Evolutionary conservation across 257 asterid genomes (phyloP), one percentile per base, ranked within the genome.

Genomic region (Solanum etuberosum): DNA sequence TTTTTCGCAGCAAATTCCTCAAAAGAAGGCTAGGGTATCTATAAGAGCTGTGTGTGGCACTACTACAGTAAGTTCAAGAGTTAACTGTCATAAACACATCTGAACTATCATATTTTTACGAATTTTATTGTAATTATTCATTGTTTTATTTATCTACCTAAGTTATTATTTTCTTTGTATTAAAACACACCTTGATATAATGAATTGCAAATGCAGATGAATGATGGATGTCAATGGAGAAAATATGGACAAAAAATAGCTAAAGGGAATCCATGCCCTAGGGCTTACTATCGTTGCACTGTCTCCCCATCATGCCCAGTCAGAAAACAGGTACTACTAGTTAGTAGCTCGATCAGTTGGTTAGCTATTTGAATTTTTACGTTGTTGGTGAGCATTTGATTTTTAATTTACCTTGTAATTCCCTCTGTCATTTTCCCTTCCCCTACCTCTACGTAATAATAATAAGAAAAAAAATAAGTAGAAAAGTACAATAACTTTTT

Each of bases 211-310:
- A 90, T 93, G 92, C 29, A 81, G 85, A 48, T 81, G 85, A 48
- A 81, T 29, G 95, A 93, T 88, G 95, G 95, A 76, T 93, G 95
- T 25, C 95, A 90, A 74, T 93, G 95, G 95, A 88, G 94, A 87
- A 93, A 93, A 87, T 93, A 93, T 20, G 95, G 95, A 27, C 95
- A 93, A 73, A 93, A 93, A 86, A 87, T 84, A 59, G 88, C 95
- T 2, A 93, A 92, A 87, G 92, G 92, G 46, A 93, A 92, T 86
- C 95, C 95, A 40, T 93, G 93, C 88, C 94, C 96, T 21, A 88
- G 93, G n/a, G 93, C 93, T 65, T 93, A 93, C 77, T 93, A 93
- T 54, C 93, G 95, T 25, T 93, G 95, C 91, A 90, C 93, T 5
- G 86, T 88, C 13, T 91, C 95, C 0, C 27, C 95, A 0, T 68